Evolutionary conservation across 2,329 filamentous ascomycete species (phyloP), one percentile per base, ranked within the genome.

Genomic region (Salinomyces thailandicus): DNA sequence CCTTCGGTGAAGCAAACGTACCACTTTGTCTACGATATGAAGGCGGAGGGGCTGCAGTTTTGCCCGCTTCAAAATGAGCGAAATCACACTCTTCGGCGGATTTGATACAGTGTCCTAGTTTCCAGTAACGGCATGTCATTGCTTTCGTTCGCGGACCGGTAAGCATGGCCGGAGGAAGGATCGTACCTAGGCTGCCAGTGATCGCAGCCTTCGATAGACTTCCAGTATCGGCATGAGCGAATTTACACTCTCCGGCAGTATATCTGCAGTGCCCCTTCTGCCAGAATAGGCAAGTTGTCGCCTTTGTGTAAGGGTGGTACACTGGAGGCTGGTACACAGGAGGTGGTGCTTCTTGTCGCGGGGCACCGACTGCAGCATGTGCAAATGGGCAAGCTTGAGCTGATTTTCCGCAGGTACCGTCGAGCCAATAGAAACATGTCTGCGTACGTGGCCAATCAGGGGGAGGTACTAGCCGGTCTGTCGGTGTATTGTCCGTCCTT

Each of bases 191-290:
- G n/a, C n/a, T n/a, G n/a, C n/a, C n/a, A n/a, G n/a, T n/a, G n/a
- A n/a, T n/a, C n/a, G n/a, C 20, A 7, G 20, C n/a, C n/a, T 24
- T 24, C 20, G 20, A 24, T 7, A 9, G 15, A 1, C 39, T 8
- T 5, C 45, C 44, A 11, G 44, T 50, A 24, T 50, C 26, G 16
- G 28, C 30, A 30, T 55, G 52, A 14, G 52, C 48, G 27, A 41
- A 55, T 8, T 31, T 35, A 28, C 52, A 55, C 4, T 27, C 31
- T 18, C 36, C 28, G 5, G 42, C 45, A 8, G 37, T 16, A 7
- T 31, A 44, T 6, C 20, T 38, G 39, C 49, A 50, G 12, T 15
- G 5, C 7, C 36, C 46, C n/a, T 30, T 29, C 17, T 13, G 34
- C 34, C 34, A 42, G 18, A 20, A 38, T 16, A 18, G 18, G 28